Conservation (phyloP, 305 asterid genomes). For the Fraxinus sp. region DNA sequence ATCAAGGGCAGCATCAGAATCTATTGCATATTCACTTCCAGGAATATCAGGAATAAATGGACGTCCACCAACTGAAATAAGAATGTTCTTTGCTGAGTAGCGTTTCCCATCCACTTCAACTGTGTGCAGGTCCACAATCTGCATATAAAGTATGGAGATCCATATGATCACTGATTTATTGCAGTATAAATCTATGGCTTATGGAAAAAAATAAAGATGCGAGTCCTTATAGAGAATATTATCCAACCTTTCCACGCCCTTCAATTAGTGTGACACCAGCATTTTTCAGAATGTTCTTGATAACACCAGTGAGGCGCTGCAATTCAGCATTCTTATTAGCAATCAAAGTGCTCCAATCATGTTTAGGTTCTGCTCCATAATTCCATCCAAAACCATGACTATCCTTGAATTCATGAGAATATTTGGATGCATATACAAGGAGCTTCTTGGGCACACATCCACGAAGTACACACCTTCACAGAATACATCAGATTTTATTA, state of each 20-base stretch:
- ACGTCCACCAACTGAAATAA: slow-evolving; percentile 91
- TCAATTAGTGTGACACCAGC: slow-evolving; percentile 68
- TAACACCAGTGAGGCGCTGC: slow-evolving; percentile 80
- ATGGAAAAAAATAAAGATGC: not conserved
- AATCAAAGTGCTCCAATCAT: slow-evolving; percentile 86
- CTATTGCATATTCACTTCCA: slow-evolving; percentile 81
- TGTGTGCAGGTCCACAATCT: slow-evolving; percentile 87
- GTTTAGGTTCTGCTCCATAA: slow-evolving; percentile 78
- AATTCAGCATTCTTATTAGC: slow-evolving; percentile 92
- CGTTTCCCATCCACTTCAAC: slow-evolving; percentile 85
- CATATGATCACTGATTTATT: not conserved
- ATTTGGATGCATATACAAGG: slow-evolving; percentile 83
- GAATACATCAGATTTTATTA: slow-evolving; percentile 23
- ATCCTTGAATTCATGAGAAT: slow-evolving; percentile 88
- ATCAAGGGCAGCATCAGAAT: slow-evolving; percentile 96
- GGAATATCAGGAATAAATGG: slow-evolving; percentile 93
- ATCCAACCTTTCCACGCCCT: slow-evolving; percentile 93
- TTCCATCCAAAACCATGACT: slow-evolving; percentile 92
- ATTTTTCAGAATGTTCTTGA: slow-evolving; percentile 70
- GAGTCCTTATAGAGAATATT: slow-evolving; percentile 2
- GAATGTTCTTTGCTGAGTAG: slow-evolving; percentile 80
- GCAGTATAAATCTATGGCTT: not conserved
- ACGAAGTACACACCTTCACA: slow-evolving; percentile 88
- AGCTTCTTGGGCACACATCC: slow-evolving; percentile 97
- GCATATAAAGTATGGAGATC: slow-evolving; percentile 19